A percentile compares a stretch with the other conserved stretches of the same genome.
Conservation (phyloP, 352 stramenopile genomes). For the Globisporangium paroecandrum region DNA sequence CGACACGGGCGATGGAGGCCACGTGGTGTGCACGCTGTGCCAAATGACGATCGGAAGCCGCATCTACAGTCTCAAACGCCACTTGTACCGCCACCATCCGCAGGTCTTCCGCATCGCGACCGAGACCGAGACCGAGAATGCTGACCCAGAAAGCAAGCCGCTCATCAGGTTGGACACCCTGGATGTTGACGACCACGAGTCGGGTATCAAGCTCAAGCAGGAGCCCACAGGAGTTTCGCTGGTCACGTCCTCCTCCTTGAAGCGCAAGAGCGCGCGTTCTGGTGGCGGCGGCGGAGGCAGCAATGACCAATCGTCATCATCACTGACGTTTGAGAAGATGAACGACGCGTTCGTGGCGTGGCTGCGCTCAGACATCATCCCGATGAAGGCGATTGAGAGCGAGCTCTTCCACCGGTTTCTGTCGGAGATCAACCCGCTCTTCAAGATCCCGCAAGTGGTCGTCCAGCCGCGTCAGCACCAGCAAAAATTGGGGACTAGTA, state of each 20-base stretch:
- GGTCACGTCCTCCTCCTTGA: not conserved
- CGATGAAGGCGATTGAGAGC: slow-evolving; percentile 38
- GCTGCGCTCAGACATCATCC: slow-evolving; percentile 43
- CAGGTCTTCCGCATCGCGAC: slow-evolving; percentile 35
- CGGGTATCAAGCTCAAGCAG: slow-evolving; percentile 20
- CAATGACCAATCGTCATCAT: not conserved
- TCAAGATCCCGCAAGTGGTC: slow-evolving; percentile 36
- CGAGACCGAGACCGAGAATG: not conserved
- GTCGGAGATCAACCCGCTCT: slow-evolving; percentile 33
- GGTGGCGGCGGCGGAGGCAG: not conserved
- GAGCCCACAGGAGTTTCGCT: not conserved
- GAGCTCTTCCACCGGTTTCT: slow-evolving; percentile 37
- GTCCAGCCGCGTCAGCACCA: slow-evolving; percentile 22
- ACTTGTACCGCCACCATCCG: slow-evolving; percentile 43
- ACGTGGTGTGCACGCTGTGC: slow-evolving; percentile 48
- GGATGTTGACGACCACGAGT: not conserved
- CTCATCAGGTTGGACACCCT: not conserved
- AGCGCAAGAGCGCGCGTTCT: not conserved
- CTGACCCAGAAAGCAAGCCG: not conserved
- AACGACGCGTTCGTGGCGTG: slow-evolving; percentile 42
- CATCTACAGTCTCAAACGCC: slow-evolving; percentile 45
- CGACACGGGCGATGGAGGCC: slow-evolving; percentile 17
- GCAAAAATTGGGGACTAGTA: slow-evolving; percentile 2
- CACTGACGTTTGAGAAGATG: slow-evolving; percentile 5
- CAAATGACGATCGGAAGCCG: slow-evolving; percentile 41